Evolutionary conservation across 1,284 basidiomycete genomes (phyloP), one percentile per base, ranked within the genome.

Genomic region (Heterobasidion irregulare): DNA sequence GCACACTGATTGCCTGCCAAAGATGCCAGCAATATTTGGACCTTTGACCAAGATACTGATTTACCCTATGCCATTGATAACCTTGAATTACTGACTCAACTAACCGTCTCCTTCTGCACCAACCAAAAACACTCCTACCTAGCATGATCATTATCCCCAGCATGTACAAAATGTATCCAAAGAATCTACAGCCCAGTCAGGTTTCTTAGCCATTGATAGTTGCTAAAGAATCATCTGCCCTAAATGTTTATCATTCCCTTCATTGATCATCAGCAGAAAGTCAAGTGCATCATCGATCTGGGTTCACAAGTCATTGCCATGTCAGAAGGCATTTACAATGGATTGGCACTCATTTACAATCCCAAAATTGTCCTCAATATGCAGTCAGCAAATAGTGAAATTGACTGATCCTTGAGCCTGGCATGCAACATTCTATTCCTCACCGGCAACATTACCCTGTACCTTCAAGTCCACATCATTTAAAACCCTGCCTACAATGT

Each of bases 401-500:
- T 64, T 15, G 59, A 66, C 53, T 38, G 47, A 1, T 63, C 64
- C 0, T 60, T 66, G 32, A 62, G 67, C 5, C 56, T 69, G 6
- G 63, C 62, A 6, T n/a, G 45, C 15, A 53, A 53, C 34, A 32
- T 53, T 7, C 6, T 33, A 7, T 48, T 53, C 19, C 1, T 6
- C 0, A 15, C 48, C 26, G n/a, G 44, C 8, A 46, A 62, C 36
- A 43, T 54, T 18, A 51, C 13, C n/a, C 53, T 62, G 51, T 62
- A 59, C 55, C 66, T 58, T 47, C 68, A 45, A 54, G 65, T 52
- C 18, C 62, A 58, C 53, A 63, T 61, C 59, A 68, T 74, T 5
- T 52, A 57, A 1, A 54, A 56, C 0, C 60, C 68, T 0, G 63
- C 72, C 0, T 72, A 73, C 57, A 59, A 65, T 18, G 61, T 71